These are phyloP conservation scores for Sapria himalayana DNA, from an alignment of 345 rosid genomes.

Conservation along the genomic window DNA sequence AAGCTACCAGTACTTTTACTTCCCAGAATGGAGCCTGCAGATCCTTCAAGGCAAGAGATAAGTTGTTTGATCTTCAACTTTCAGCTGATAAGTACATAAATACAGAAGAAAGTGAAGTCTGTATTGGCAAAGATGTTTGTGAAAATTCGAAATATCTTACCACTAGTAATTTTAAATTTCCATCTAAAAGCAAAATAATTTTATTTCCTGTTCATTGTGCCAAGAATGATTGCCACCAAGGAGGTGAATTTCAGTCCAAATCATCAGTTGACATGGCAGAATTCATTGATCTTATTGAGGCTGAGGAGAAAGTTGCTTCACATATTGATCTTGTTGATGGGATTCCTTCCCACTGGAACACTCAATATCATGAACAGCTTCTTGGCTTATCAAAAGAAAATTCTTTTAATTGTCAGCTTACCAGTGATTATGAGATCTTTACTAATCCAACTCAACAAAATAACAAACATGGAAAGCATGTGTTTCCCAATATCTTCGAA, in stretches of 20 bases:
- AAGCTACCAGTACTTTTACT: constrained; percentile 28
- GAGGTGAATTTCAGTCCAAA: constrained; percentile 18
- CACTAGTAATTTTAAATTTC: constrained; percentile 21
- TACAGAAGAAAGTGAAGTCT: constrained; percentile 23
- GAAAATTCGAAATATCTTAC: constrained; percentile 24
- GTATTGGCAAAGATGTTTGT: constrained; percentile 15
- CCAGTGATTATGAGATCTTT: constrained; percentile 13
- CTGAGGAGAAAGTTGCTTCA: constrained; percentile 23
- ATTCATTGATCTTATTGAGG: constrained; percentile 57
- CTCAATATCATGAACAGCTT: constrained; percentile 19
- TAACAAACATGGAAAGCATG: constrained; percentile 15
- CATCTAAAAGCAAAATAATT: constrained; percentile 17
- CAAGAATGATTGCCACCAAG: constrained; percentile 17
- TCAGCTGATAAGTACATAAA: constrained; percentile 64
- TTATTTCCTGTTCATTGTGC: constrained; percentile 13
- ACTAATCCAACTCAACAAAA: constrained; percentile 9
- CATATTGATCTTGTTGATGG: constrained; percentile 14
- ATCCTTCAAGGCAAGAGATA: constrained; percentile 56
- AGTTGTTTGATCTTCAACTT: constrained; percentile 65
- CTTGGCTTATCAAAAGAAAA: constrained; percentile 22
- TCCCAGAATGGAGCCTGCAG: constrained; percentile 37
- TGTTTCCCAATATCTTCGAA: constrained; percentile 20
- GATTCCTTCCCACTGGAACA: constrained; percentile 14
- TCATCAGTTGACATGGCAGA: constrained; percentile 35
- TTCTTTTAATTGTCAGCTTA: constrained; percentile 12